Evolutionary conservation across 2,329 filamentous ascomycete species (phyloP).

Genomic region (Botryosphaeria dothidea): DNA sequence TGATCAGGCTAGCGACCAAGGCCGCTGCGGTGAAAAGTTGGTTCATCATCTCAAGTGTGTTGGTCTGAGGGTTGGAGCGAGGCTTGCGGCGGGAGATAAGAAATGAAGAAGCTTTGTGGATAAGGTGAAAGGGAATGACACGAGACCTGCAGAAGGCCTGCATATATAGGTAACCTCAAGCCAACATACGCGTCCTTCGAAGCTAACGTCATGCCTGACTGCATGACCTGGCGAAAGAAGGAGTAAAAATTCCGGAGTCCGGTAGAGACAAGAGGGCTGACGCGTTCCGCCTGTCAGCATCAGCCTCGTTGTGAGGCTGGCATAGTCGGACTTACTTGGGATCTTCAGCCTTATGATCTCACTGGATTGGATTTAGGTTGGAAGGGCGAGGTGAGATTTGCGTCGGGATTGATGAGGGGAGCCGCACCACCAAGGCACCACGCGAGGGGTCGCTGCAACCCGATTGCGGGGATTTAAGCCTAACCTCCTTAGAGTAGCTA

Average conservation of each 20-base stretch:
- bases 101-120: constrained; percentile 3
- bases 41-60: constrained; percentile 19
- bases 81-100: neutral
- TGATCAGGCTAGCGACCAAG: neutral
- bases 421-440: constrained; percentile 1
- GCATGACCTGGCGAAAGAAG: neutral
- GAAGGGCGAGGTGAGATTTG: neutral
- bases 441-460: constrained; percentile 1
- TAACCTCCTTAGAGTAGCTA: neutral
- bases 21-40: constrained; percentile 16
- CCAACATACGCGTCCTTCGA: constrained; percentile 2
- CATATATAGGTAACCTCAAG: constrained; percentile 16
- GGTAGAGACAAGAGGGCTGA: neutral
- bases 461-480: neutral
- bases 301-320: constrained; percentile 8
- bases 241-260: neutral
- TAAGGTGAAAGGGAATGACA: neutral
- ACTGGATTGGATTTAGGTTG: constrained; percentile 5
- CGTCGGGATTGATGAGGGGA: constrained; percentile 15
- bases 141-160: neutral
- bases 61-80: constrained; percentile 29
- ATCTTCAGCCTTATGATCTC: constrained; percentile 19
- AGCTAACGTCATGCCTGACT: constrained; percentile 10
- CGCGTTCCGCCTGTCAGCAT: constrained; percentile 17
- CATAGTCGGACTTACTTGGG: neutral